These are phyloP conservation scores for Kodamaea plutei DNA, from an alignment of 1,139 yeast species.

Conservation along the genomic window DNA sequence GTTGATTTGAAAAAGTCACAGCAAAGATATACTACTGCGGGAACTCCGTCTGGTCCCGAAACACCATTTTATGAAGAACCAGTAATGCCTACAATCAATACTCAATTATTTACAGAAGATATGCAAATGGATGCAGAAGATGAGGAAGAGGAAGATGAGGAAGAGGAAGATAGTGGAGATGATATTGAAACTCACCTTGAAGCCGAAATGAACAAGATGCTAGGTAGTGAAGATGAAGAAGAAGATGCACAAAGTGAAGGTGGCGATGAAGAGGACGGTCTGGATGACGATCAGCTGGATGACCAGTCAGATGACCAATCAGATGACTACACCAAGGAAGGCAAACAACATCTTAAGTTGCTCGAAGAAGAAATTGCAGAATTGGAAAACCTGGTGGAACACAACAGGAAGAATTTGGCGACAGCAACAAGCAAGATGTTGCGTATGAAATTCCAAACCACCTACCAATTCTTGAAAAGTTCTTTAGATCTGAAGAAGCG, in stretches of 20 bases:
- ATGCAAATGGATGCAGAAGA: conserved; percentile 19
- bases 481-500: conserved; percentile 81
- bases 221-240: conserved; percentile 22
- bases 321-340: conserved; percentile 29
- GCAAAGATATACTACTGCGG: conserved; percentile 6
- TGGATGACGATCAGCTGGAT: conserved; percentile 26
- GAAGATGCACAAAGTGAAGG: conserved; percentile 17
- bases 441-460: conserved; percentile 82
- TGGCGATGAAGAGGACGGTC: conserved; percentile 24
- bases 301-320: conserved; percentile 27
- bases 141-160: conserved; percentile 10
- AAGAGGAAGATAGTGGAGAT: conserved; percentile 18
- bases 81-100: neutral
- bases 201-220: conserved; percentile 40
- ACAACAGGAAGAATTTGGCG: conserved; percentile 68
- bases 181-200: conserved; percentile 24
- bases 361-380: conserved; percentile 84
- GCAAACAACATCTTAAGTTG: conserved; percentile 68
- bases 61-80: conserved; percentile 9
- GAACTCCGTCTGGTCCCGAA: conserved; percentile 23
- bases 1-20: conserved; percentile 46
- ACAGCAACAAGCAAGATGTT: conserved; percentile 84
- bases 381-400: conserved; percentile 71
- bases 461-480: conserved; percentile 70
- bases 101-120: conserved; percentile 5